phyloP scores from a whole-genome alignment of 2,329 filamentous ascomycete species.

The Diaporthe vexans region DNA sequence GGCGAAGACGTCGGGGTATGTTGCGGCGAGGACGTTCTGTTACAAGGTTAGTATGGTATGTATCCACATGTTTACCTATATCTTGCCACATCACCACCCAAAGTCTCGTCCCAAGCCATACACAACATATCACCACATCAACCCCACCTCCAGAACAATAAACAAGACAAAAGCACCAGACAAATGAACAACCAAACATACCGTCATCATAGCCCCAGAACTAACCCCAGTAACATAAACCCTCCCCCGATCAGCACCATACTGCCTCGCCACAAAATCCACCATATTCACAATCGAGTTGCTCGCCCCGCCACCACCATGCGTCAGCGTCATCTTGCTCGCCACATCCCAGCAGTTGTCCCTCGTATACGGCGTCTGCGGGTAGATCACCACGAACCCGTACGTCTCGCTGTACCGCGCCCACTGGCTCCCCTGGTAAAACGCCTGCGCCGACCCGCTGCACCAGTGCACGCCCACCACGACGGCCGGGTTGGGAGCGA shows the following conservation, averaged over 20 bases:
- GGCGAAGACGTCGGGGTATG: slow-evolving; percentile 63
- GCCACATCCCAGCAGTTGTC: slow-evolving; percentile 72
- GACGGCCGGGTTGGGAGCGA: slow-evolving; percentile 7
- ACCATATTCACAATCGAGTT: slow-evolving; percentile 70
- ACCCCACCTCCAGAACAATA: no score
- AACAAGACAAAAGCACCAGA: no score
- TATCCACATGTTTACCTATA: no score
- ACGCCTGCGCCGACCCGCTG: slow-evolving; percentile 62
- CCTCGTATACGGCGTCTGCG: slow-evolving; percentile 60
- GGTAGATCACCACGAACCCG: slow-evolving; percentile 67
- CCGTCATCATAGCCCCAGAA: slow-evolving; percentile 66
- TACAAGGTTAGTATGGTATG: no score
- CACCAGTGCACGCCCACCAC: slow-evolving; percentile 62
- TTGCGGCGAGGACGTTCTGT: slow-evolving; percentile 58
- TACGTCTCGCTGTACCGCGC: slow-evolving; percentile 56
- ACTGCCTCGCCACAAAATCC: slow-evolving; percentile 45
- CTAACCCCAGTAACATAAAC: slow-evolving; percentile 68
- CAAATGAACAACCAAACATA: no score
- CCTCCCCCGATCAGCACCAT: slow-evolving; percentile 63
- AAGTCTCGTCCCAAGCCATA: no score
- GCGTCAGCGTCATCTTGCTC: slow-evolving; percentile 63
- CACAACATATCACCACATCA: no score
- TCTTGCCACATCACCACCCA: no score
- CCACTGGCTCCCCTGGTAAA: slow-evolving; percentile 64
- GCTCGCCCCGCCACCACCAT: slow-evolving; percentile 69